phyloP scores from a whole-genome alignment of 2,329 filamentous ascomycete species.

The Penicillium capsulatum region DNA sequence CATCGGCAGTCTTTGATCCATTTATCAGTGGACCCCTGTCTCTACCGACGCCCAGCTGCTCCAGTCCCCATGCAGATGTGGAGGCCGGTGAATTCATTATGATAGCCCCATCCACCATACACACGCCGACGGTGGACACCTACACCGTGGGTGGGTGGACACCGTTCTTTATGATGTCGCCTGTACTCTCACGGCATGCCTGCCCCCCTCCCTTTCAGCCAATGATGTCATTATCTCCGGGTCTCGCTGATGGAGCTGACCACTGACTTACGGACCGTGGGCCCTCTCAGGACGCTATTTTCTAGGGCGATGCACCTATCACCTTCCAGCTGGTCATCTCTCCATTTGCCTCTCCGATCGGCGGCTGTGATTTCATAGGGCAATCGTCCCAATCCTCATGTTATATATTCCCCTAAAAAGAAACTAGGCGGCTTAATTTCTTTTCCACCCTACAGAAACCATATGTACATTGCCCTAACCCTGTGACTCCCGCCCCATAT shows the following conservation, averaged over 20 bases:
- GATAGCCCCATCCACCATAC: constrained; percentile 7
- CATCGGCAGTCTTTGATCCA: constrained; percentile 14
- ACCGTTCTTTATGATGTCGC: constrained; percentile 20
- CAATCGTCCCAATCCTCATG: background rate
- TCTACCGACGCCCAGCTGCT: constrained; percentile 5
- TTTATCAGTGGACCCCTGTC: constrained; percentile 11
- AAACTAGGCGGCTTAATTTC: too few relatives aligned
- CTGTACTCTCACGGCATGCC: constrained; percentile 1
- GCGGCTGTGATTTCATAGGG: constrained; percentile 16
- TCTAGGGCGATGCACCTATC: constrained; percentile 10
- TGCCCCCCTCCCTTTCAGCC: constrained; percentile 11
- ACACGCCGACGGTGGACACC: background rate
- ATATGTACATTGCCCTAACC: constrained; percentile 15
- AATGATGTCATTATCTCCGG: constrained; percentile 23
- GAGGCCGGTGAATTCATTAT: constrained; percentile 16
- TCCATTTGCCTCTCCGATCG: constrained; percentile 14
- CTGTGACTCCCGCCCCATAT: constrained; percentile 12
- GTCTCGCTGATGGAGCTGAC: constrained; percentile 9
- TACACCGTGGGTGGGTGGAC: constrained; percentile 3
- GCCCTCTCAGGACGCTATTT: constrained; percentile 4
- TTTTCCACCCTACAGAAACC: too few relatives aligned
- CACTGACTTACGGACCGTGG: background rate
- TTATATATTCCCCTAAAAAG: constrained; percentile 14
- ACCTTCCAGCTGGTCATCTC: background rate
- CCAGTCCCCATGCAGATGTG: constrained; percentile 15